Evolutionary conservation across 352 stramenopile species (phyloP), one percentile per base, ranked within the genome.

Genomic region (Phytophthora palmivora): DNA sequence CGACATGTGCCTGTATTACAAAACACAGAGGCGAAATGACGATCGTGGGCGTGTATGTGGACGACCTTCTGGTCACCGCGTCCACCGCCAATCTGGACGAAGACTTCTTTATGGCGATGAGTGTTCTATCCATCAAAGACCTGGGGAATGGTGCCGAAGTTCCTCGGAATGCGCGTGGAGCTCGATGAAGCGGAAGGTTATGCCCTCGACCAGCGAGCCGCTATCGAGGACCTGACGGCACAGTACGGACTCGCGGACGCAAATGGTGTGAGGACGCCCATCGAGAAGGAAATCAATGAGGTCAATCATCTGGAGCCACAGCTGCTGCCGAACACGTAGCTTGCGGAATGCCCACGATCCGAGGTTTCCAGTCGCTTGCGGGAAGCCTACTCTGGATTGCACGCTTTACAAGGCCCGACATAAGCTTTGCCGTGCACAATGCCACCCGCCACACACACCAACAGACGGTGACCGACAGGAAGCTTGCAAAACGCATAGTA

Each of bases 311-410:
- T n/a, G n/a, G 37, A 52, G 10, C 18, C 24, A 3, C 42, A 44
- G 16, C 15, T 26, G n/a, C 14, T 26, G 6, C 26, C 22, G 1
- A 21, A 56, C 9, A 15, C 28, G 9, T 26, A 2, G 26, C 37
- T 30, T 45, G 44, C 0, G 43, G 22, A 3, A 37, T 43, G 1
- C 71, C 62, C 7, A 74, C 54, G 0, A 41, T 69, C 2, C 47
- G 42, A 14, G 58, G 8, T n/a, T 74, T 76, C 39, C 62, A 76
- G 55, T 76, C 67, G 3, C 46, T 82, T 4, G 54, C 76, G 6
- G 58, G 70, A 0, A 76, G 37, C 10, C 41, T 78, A 10, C 42
- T 76, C 0, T 82, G 69, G 61, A 26, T 70, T 14, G 36, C 60
- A 1, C 22, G 72, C 6, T 76, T 55, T 46, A 78, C 60, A 0